phyloP scores from a whole-genome alignment of 2,329 filamentous ascomycete genomes.

The Didymella exigua region DNA sequence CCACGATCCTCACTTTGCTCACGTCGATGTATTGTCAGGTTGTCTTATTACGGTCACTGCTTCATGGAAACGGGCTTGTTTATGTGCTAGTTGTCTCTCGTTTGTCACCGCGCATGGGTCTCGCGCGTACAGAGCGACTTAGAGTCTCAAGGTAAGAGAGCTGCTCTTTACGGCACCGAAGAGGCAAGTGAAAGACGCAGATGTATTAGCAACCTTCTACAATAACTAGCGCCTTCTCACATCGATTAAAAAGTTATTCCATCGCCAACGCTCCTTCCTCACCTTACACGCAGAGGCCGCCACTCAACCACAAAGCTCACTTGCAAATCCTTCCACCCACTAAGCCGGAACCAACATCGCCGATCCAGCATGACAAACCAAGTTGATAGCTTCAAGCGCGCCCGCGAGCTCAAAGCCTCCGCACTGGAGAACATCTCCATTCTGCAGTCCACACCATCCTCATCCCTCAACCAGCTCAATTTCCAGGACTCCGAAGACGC shows the following conservation, averaged over 20 bases:
- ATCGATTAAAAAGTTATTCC: not conserved
- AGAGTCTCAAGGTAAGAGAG: not conserved
- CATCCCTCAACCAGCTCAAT: not conserved
- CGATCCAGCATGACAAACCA: constrained; percentile 3
- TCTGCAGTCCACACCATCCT: constrained; percentile 9
- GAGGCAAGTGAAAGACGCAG: not conserved
- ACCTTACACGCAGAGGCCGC: not conserved
- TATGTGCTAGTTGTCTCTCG: not conserved
- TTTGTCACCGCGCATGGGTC: not conserved
- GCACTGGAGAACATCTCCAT: constrained; percentile 21
- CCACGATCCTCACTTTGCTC: not conserved
- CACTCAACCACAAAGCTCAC: not conserved
- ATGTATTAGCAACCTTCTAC: not conserved
- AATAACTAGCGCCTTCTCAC: not conserved
- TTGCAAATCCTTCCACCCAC: not conserved
- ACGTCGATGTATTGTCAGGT: not conserved
- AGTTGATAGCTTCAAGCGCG: constrained; percentile 20
- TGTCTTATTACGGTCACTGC: not conserved
- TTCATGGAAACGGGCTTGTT: not conserved
- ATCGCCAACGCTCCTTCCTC: not conserved
- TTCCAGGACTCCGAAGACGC: constrained; percentile 41
- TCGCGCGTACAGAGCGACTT: not conserved
- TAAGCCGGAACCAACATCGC: not conserved
- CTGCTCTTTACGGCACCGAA: not conserved
- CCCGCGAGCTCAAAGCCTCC: constrained; percentile 25